These are phyloP conservation scores for Pseudonitzschia multistriata DNA, from an alignment of 108 stramenopile genomes.

Conservation along the genomic window DNA sequence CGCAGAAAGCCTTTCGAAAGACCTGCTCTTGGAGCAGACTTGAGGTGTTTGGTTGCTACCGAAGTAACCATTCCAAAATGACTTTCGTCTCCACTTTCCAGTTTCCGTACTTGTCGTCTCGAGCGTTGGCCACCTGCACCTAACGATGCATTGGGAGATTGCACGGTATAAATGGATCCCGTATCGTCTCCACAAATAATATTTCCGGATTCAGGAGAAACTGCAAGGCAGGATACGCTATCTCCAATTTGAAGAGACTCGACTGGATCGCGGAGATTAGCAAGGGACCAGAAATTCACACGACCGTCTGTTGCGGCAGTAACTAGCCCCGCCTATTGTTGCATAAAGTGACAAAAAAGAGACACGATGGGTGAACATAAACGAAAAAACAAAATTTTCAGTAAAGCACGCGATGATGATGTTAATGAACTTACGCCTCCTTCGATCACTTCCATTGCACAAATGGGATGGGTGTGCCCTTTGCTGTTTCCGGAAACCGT, in stretches of 20 bases:
- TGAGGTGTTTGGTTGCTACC: constrained; percentile 52
- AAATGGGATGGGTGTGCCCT: constrained; percentile 75
- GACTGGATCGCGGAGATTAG: constrained; percentile 79
- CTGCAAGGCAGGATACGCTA: constrained; percentile 76
- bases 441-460: constrained; percentile 59
- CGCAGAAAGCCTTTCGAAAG: constrained; percentile 71
- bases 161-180: constrained; percentile 66
- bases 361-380: too few species aligned
- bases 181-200: constrained; percentile 76
- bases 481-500: constrained; percentile 40
- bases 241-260: constrained; percentile 69
- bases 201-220: constrained; percentile 61
- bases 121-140: constrained; percentile 50
- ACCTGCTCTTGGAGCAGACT: constrained; percentile 42
- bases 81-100: constrained; percentile 49
- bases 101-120: constrained; percentile 48
- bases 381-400: too few species aligned
- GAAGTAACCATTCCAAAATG: constrained; percentile 84
- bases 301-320: constrained; percentile 72
- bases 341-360: not conserved
- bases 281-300: constrained; percentile 80
- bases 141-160: constrained; percentile 33
- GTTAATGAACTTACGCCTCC: constrained; percentile 56
- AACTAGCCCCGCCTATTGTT: constrained; percentile 58
- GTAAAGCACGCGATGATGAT: not conserved